Conservation (phyloP, 176 grass and related monocot species). For the Oryza nivara region DNA sequence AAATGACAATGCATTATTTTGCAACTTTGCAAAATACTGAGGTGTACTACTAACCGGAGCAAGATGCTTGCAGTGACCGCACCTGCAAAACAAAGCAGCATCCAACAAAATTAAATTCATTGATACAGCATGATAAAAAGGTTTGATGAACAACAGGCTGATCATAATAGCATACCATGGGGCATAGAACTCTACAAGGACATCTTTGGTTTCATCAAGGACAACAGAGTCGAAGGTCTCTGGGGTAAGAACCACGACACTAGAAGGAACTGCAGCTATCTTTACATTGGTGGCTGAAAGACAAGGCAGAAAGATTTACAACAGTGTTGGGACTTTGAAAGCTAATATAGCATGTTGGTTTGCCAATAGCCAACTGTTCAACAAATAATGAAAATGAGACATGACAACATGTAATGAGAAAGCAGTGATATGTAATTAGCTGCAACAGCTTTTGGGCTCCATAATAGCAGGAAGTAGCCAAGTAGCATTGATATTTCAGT, state of each 20-base stretch:
- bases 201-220: slow-evolving; percentile 96
- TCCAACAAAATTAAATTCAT: slow-evolving; percentile 28
- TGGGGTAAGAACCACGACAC: slow-evolving; percentile 66
- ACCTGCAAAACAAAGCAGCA: slow-evolving; percentile 59
- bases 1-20: neutral
- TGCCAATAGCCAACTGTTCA: neutral
- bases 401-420: neutral
- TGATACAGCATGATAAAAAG: neutral
- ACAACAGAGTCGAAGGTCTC: slow-evolving; percentile 83
- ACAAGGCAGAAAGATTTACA: slow-evolving; percentile 16
- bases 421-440: neutral
- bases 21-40: slow-evolving; percentile 8
- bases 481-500: neutral
- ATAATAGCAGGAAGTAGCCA: slow-evolving; percentile 12
- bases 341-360: neutral
- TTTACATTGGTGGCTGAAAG: slow-evolving; percentile 91
- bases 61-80: slow-evolving; percentile 97
- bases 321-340: neutral
- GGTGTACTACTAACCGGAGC: slow-evolving; percentile 76
- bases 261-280: slow-evolving; percentile 77
- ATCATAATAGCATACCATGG: slow-evolving; percentile 72
- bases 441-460: neutral
- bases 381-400: slow-evolving; percentile 20
- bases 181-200: slow-evolving; percentile 99
- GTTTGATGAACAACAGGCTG: neutral